These are phyloP conservation scores for Physaria fendleri DNA, from an alignment of 345 rosid genomes.

Conservation along the genomic window DNA sequence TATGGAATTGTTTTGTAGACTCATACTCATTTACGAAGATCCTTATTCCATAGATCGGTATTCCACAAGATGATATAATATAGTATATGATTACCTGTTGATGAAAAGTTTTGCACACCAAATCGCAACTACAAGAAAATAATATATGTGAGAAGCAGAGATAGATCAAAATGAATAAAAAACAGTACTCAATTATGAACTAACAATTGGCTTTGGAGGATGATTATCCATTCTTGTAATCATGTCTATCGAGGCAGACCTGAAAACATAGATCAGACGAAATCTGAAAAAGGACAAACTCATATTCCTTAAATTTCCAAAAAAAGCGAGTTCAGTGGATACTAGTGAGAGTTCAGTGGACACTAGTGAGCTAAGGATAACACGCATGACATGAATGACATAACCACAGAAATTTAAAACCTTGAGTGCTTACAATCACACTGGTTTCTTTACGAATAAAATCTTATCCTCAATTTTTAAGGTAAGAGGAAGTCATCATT, in stretches of 20 bases:
- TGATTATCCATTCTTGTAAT: slow-evolving; percentile 33
- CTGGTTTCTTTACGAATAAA: background rate
- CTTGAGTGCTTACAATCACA: background rate
- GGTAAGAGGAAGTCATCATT: background rate
- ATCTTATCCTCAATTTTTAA: background rate
- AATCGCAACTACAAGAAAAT: slow-evolving; percentile 46
- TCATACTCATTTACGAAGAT: background rate
- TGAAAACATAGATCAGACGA: slow-evolving; percentile 23
- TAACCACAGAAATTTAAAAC: background rate
- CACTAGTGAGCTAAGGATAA: background rate
- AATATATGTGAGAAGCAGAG: slow-evolving; percentile 5
- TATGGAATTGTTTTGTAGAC: background rate
- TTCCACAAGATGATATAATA: slow-evolving; percentile 9
- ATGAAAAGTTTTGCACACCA: slow-evolving; percentile 61
- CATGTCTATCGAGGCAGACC: slow-evolving; percentile 39
- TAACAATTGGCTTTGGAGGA: slow-evolving; percentile 46
- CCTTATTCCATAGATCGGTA: background rate
- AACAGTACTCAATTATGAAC: slow-evolving; percentile 5
- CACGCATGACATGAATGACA: background rate
- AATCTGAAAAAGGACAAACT: background rate
- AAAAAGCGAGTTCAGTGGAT: background rate
- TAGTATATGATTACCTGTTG: slow-evolving; percentile 52
- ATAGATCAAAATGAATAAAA: background rate
- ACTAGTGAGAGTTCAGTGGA: background rate
- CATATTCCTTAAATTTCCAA: background rate